Evolutionary conservation across 108 stramenopile species (phyloP).

Genomic region (Cyclotella sp.): DNA sequence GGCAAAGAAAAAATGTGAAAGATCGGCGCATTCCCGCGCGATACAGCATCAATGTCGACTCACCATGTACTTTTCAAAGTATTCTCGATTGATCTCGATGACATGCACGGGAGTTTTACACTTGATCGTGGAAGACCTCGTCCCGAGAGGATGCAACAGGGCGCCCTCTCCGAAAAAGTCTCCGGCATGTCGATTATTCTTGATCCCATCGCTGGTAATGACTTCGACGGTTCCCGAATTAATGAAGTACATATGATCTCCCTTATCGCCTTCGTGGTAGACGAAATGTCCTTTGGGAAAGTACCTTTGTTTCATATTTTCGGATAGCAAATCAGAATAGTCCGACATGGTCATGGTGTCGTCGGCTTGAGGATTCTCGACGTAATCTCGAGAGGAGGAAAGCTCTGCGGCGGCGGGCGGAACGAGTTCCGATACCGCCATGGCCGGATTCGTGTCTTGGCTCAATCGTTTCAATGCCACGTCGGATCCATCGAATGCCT

Average conservation of each 20-base stretch:
- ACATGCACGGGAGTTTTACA: conserved; percentile 87
- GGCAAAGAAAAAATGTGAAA: too few species aligned
- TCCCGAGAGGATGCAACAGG: conserved; percentile 67
- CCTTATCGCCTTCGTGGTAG: conserved; percentile 70
- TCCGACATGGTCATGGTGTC: conserved; percentile 66
- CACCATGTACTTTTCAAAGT: conserved; percentile 84
- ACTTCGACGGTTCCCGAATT: conserved; percentile 82
- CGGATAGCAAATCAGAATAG: conserved; percentile 72
- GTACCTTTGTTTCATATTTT: conserved; percentile 82
- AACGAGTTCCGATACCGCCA: not conserved
- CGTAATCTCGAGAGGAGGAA: not conserved
- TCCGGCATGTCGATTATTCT: conserved; percentile 57
- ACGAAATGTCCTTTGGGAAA: conserved; percentile 79
- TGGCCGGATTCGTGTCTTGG: not conserved
- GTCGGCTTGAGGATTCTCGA: not conserved
- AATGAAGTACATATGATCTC: conserved; percentile 84
- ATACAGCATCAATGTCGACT: too few species aligned
- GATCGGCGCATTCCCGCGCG: too few species aligned
- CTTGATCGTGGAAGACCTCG: conserved; percentile 67
- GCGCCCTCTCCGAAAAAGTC: conserved; percentile 90
- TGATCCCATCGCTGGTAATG: conserved; percentile 65
- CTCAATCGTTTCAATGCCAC: conserved; percentile 18
- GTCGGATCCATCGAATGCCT: conserved; percentile 58
- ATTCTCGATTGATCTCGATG: conserved; percentile 85
- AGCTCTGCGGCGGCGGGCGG: not conserved